These are phyloP conservation scores for Camelina hispida DNA, from an alignment of 345 rosid species.

Conservation along the genomic window DNA sequence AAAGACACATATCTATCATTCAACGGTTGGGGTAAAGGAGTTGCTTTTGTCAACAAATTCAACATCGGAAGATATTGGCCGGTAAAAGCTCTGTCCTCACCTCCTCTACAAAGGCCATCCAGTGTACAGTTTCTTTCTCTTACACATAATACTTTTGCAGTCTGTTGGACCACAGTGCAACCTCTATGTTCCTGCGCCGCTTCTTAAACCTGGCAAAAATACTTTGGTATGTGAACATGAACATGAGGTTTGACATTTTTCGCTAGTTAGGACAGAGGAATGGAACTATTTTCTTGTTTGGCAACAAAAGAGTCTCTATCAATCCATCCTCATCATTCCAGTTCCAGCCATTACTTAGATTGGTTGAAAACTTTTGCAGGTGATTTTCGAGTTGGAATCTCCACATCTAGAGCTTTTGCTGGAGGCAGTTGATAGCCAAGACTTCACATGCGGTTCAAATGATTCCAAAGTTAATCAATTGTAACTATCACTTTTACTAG, in stretches of 20 bases:
- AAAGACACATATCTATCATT: conserved; percentile 83
- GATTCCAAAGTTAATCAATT: conserved; percentile 49
- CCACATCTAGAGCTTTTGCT: conserved; percentile 54
- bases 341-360: conserved; percentile 10
- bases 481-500: no score
- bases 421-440: conserved; percentile 56
- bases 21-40: conserved; percentile 84
- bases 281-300: not conserved
- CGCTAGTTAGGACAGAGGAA: not conserved
- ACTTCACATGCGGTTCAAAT: conserved; percentile 64
- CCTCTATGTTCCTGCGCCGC: conserved; percentile 81
- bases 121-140: conserved; percentile 6
- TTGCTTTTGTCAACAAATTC: conserved; percentile 76
- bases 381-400: conserved; percentile 73
- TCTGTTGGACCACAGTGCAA: conserved; percentile 85
- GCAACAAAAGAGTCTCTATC: not conserved
- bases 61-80: conserved; percentile 97
- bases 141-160: conserved; percentile 50
- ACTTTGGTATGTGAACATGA: conserved; percentile 53
- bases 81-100: conserved; percentile 43
- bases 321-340: not conserved
- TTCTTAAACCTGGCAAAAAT: conserved; percentile 69
- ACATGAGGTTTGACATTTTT: conserved; percentile 3
- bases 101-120: not conserved
- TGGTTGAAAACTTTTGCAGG: conserved; percentile 48